Evolutionary conservation across 2,329 filamentous ascomycete genomes (phyloP).

Genomic region (Fragosphaeria purpurea): DNA sequence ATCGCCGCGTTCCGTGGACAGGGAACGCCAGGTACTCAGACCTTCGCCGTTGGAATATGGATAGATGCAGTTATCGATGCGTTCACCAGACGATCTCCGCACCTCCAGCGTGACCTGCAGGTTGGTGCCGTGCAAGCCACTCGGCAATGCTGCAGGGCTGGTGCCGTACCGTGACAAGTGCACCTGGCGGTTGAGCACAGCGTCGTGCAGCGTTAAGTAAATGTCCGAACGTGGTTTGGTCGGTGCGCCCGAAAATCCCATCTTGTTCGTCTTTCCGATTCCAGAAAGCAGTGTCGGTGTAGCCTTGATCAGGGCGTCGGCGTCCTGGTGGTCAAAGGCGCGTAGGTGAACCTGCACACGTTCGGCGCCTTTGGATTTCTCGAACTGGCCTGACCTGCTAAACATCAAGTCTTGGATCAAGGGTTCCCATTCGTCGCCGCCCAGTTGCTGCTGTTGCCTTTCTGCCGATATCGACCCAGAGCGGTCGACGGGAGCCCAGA

Average conservation of each 20-base stretch:
- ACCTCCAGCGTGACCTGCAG: conserved; percentile 87
- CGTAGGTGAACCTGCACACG: conserved; percentile 71
- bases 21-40: conserved; percentile 80
- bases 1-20: conserved; percentile 66
- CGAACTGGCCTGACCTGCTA: conserved; percentile 63
- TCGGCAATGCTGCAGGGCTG: conserved; percentile 62
- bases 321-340: conserved; percentile 66
- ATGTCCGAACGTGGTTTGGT: conserved; percentile 87
- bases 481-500: conserved; percentile 59
- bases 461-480: conserved; percentile 35
- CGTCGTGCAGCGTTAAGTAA: conserved; percentile 76
- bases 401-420: conserved; percentile 64
- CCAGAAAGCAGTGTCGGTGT: conserved; percentile 82
- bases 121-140: conserved; percentile 56
- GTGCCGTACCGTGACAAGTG: conserved; percentile 56
- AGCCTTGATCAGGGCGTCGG: conserved; percentile 69
- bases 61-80: conserved; percentile 80
- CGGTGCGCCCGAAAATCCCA: conserved; percentile 88
- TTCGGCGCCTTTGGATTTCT: conserved; percentile 62
- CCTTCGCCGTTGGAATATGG: conserved; percentile 71
- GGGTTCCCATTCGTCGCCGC: conserved; percentile 59
- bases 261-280: conserved; percentile 71
- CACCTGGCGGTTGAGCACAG: conserved; percentile 67
- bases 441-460: conserved; percentile 45
- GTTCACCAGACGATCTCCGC: conserved; percentile 64